Conservation (phyloP, 2,329 filamentous ascomycete genomes). For the Calonectria crousiana region DNA sequence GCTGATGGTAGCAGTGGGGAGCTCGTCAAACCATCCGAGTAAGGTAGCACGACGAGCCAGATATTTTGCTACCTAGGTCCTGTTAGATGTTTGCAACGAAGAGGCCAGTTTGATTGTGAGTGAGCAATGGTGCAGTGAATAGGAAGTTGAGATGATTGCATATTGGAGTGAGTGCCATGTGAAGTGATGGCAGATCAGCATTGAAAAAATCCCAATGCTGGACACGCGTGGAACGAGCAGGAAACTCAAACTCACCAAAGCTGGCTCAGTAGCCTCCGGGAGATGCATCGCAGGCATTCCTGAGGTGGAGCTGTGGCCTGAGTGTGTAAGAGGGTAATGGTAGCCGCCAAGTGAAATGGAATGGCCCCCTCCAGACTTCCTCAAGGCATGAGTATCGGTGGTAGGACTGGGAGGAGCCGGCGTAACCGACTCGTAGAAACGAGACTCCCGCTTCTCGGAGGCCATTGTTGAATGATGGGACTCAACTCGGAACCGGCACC, state of each 20-base stretch:
- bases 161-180: too few species aligned
- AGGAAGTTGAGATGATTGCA: too few species aligned
- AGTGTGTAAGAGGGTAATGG: constrained; percentile 28
- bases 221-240: background rate
- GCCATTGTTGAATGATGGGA: constrained; percentile 16
- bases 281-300: constrained; percentile 38
- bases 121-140: background rate
- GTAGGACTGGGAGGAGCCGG: constrained; percentile 34
- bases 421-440: constrained; percentile 37
- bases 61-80: constrained; percentile 39
- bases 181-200: background rate
- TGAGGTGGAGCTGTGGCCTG: constrained; percentile 37
- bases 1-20: constrained; percentile 31
- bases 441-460: constrained; percentile 37
- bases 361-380: constrained; percentile 30
- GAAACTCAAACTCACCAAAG: constrained; percentile 32
- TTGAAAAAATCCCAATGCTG: background rate
- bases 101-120: background rate
- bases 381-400: constrained; percentile 30
- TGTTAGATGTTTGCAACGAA: constrained; percentile 11
- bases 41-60: constrained; percentile 42
- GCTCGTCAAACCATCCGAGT: constrained; percentile 44
- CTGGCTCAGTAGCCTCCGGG: constrained; percentile 32
- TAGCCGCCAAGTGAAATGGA: constrained; percentile 7
- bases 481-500: background rate